Evolutionary conservation across 805 yeast genomes (phyloP).

Genomic region (Pichia rugopelliculosa): DNA sequence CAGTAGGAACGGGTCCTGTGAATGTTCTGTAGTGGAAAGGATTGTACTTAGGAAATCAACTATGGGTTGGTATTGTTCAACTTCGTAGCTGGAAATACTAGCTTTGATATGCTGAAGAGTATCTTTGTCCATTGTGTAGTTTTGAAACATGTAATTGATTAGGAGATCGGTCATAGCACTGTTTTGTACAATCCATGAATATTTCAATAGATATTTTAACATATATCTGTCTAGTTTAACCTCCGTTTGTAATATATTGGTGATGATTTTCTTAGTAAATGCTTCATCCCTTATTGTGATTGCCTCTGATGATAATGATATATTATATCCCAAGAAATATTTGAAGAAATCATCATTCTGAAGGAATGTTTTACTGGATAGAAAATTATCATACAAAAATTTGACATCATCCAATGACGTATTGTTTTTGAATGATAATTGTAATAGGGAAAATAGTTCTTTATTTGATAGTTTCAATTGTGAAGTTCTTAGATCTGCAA

Average conservation of each 20-base stretch:
- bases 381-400: slow-evolving; percentile 4
- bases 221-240: slow-evolving; percentile 6
- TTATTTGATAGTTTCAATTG: slow-evolving; percentile 8
- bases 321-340: slow-evolving; percentile 2
- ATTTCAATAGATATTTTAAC: slow-evolving; percentile 8
- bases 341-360: slow-evolving; percentile 7
- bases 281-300: not conserved
- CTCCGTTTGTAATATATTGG: slow-evolving; percentile 1
- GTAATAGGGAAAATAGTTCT: slow-evolving; percentile 11
- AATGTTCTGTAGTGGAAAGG: not conserved
- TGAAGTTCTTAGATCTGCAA: slow-evolving; percentile 4
- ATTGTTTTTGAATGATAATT: slow-evolving; percentile 2
- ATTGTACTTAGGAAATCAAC: not conserved
- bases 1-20: not conserved
- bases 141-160: not conserved
- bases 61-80: not conserved
- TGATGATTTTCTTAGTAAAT: slow-evolving; percentile 4
- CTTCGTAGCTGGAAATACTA: not conserved
- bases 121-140: slow-evolving; percentile 3
- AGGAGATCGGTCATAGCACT: not conserved
- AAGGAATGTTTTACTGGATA: slow-evolving; percentile 1
- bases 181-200: not conserved
- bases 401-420: not conserved
- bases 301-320: slow-evolving; percentile 4
- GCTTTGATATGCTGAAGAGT: slow-evolving; percentile 1